phyloP scores from a whole-genome alignment of 2,329 filamentous ascomycete genomes.

The Cordyceps farinosa region DNA sequence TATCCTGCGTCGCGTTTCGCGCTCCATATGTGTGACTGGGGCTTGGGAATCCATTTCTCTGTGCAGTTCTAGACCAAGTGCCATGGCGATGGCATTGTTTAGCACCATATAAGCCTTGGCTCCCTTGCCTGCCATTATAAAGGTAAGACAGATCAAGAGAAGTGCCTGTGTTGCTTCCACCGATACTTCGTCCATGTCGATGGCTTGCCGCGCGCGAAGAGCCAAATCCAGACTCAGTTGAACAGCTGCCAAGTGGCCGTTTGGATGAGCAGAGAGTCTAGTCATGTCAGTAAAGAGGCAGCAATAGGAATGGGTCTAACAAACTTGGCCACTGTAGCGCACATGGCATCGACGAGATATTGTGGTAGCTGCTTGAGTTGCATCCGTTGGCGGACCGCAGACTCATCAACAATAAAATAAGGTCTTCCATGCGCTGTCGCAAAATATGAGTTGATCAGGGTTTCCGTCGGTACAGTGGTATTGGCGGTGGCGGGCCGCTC shows the following conservation, averaged over 20 bases:
- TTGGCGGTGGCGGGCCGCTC: slow-evolving; percentile 40
- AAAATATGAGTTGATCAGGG: slow-evolving; percentile 76
- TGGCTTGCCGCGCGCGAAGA: slow-evolving; percentile 61
- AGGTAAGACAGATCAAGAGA: slow-evolving; percentile 70
- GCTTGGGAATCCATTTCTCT: slow-evolving; percentile 65
- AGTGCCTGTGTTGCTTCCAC: slow-evolving; percentile 74
- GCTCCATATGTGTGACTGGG: slow-evolving; percentile 62
- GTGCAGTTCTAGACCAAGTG: slow-evolving; percentile 75
- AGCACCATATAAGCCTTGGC: slow-evolving; percentile 86
- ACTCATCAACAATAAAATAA: slow-evolving; percentile 77
- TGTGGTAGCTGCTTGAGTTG: slow-evolving; percentile 62
- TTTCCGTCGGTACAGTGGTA: slow-evolving; percentile 51
- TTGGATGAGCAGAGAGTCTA: slow-evolving; percentile 67
- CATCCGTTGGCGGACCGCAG: slow-evolving; percentile 66
- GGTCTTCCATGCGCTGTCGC: slow-evolving; percentile 75
- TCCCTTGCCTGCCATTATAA: slow-evolving; percentile 72
- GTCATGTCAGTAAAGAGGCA: slow-evolving; percentile 23
- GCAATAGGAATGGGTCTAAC: slow-evolving; percentile 19
- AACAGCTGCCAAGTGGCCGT: slow-evolving; percentile 64
- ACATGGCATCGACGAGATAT: slow-evolving; percentile 55
- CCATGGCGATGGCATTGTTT: slow-evolving; percentile 79
- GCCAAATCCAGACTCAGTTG: slow-evolving; percentile 71
- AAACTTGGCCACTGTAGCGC: slow-evolving; percentile 60
- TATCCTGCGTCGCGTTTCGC: slow-evolving; percentile 72
- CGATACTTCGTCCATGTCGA: slow-evolving; percentile 78